phyloP scores from a whole-genome alignment of 768 basidiomycete species.

The Phlebiopsis gigantea region DNA sequence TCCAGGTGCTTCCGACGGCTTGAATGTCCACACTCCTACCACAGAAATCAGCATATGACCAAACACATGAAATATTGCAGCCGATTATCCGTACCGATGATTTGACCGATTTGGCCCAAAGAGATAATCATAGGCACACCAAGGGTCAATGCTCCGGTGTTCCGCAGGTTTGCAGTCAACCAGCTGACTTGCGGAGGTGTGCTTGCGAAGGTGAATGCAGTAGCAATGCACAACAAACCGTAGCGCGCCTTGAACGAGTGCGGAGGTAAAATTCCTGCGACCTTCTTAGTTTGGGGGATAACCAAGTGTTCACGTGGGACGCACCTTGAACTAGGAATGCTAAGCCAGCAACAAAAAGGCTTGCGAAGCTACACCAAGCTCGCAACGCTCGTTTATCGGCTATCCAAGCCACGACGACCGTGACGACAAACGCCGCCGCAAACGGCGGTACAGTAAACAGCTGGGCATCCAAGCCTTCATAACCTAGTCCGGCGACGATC shows the following conservation, averaged over 20 bases:
- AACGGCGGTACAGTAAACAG: conserved; percentile 55
- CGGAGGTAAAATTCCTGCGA: conserved; percentile 18
- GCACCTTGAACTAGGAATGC: conserved; percentile 18
- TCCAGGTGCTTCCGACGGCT: not conserved
- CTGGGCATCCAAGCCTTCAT: conserved; percentile 47
- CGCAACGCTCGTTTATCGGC: conserved; percentile 18
- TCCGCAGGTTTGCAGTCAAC: conserved; percentile 29
- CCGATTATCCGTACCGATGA: conserved; percentile 26
- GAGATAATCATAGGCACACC: conserved; percentile 29
- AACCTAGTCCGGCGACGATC: conserved; percentile 61
- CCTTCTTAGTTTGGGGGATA: not conserved
- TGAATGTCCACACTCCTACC: not conserved
- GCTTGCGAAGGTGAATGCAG: conserved; percentile 28
- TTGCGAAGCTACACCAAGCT: conserved; percentile 13
- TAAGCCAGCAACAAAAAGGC: conserved; percentile 16
- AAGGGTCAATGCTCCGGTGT: conserved; percentile 27
- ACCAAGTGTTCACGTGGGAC: not conserved
- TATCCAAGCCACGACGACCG: conserved; percentile 16
- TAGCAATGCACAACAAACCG: conserved; percentile 27
- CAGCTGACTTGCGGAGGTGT: conserved; percentile 31
- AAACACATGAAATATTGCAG: too few species aligned
- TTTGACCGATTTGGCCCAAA: conserved; percentile 31
- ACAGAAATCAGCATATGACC: too few species aligned
- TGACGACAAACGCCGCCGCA: conserved; percentile 29
- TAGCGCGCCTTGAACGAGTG: conserved; percentile 26